phyloP scores from a whole-genome alignment of 2,329 filamentous ascomycete genomes.

The Rutstroemia sp. region DNA sequence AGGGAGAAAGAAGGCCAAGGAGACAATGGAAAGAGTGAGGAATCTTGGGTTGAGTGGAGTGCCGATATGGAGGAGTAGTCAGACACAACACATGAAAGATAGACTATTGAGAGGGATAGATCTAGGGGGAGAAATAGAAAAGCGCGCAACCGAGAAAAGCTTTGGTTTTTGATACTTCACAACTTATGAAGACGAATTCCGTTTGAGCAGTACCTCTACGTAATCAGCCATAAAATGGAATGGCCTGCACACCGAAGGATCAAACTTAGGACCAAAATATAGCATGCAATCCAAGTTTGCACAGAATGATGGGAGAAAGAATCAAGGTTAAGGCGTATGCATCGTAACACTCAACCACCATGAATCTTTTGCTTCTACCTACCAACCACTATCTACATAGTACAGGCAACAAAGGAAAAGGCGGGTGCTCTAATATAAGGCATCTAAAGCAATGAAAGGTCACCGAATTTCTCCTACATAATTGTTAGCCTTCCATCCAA shows the following conservation, averaged over 20 bases:
- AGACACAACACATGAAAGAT: too few relatives aligned
- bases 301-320: background rate
- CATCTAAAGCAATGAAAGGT: constrained; percentile 84
- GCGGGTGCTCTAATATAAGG: constrained; percentile 10
- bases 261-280: background rate
- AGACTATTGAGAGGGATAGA: background rate
- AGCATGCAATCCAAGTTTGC: background rate
- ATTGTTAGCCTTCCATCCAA: constrained; percentile 37
- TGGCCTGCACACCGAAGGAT: background rate
- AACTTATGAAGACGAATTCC: too few relatives aligned
- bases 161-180: too few relatives aligned
- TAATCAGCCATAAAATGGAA: too few relatives aligned
- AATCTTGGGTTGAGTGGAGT: constrained; percentile 1
- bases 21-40: background rate
- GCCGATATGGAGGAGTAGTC: background rate
- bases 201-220: too few relatives aligned
- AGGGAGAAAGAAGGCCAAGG: background rate
- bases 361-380: constrained; percentile 13
- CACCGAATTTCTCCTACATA: constrained; percentile 92
- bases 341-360: constrained; percentile 12
- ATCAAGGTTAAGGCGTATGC: constrained; percentile 4
- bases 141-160: too few relatives aligned
- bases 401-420: constrained; percentile 52
- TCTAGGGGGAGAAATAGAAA: too few relatives aligned
- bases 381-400: constrained; percentile 53